Evolutionary conservation across 2,329 filamentous ascomycete species (phyloP), one percentile per base, ranked within the genome.

Genomic region (Ascochyta koolunga): DNA sequence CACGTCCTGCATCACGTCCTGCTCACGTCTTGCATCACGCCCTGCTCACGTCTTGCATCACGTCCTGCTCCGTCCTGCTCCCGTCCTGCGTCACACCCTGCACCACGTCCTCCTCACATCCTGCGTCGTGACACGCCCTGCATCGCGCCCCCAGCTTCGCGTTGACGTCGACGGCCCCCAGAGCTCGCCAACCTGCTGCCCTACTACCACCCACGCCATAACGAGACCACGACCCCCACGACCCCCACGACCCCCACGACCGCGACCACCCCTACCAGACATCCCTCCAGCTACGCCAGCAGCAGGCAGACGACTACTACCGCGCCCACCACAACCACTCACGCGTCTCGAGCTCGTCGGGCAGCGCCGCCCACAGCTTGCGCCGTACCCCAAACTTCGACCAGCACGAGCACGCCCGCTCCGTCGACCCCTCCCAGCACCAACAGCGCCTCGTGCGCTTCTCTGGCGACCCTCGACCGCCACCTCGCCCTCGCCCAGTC

Each of bases 311-410:
- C 47, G 66, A 70, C 39, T 71, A 65, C 61, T 69, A 71, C 53
- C 68, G 67, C 53, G 62, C 66, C 33, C 64, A 70, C 49, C 66
- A 72, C 62, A 67, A 72, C 54, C 68, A 65, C 60, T 79, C 78
- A 61, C 80, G 78, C 62, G 79, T 80, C 16, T 80, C 82, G 22
- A 83, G 79, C 61, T 82, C 80, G 24, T 79, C 81, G 21, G 81
- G 78, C 52, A 83, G 82, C 65, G 72, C 65, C 16, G 64, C 75
- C 21, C 79, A 78, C 66, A 80, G 78, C 43, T 75, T 86, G 54
- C 80, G 84, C 61, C 79, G 84, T 64, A 82, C 81, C 13, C 79
- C 82, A 21, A 77, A 78, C 59, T 70, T 82, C 40, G 54, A 51
- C 21, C 53, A 55, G 52, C 52, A 55, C 41, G 46, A 72, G 58